These are phyloP conservation scores for Fragaria iinumae DNA, from an alignment of 306 rosid genomes.

Conservation along the genomic window DNA sequence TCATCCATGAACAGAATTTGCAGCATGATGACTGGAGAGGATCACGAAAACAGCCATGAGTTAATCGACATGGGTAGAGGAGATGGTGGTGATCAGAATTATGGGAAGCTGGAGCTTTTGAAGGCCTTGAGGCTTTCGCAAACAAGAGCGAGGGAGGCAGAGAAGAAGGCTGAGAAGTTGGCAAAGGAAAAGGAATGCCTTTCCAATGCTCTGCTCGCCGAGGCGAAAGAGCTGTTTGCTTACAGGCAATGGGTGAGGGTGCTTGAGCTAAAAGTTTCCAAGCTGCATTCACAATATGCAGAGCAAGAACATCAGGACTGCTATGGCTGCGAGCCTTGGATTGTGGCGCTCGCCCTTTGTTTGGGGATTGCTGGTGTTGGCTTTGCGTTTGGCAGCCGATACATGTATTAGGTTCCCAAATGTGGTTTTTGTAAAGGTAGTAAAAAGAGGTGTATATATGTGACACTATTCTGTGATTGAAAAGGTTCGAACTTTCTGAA, in stretches of 20 bases:
- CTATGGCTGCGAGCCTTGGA: constrained; percentile 30
- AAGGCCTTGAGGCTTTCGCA: constrained; percentile 84
- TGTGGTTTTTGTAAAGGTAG: not conserved
- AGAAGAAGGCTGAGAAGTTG: constrained; percentile 51
- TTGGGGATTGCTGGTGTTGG: constrained; percentile 67
- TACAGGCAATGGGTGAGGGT: constrained; percentile 63
- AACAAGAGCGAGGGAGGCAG: constrained; percentile 75
- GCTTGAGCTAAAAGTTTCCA: constrained; percentile 68
- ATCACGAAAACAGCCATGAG: constrained; percentile 9
- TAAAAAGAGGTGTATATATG: not conserved
- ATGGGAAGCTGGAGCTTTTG: constrained; percentile 52
- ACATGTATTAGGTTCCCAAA: constrained; percentile 19
- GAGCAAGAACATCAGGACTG: not conserved
- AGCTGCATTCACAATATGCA: constrained; percentile 36
- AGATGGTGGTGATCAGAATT: constrained; percentile 10
- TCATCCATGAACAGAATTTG: constrained; percentile 49
- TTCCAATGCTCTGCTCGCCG: constrained; percentile 47
- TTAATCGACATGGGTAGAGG: not conserved
- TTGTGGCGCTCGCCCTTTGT: constrained; percentile 59
- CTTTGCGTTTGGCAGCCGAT: constrained; percentile 49
- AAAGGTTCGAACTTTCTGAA: not conserved
- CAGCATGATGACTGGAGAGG: constrained; percentile 27
- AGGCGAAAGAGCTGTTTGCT: constrained; percentile 55
- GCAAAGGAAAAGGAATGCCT: constrained; percentile 52
- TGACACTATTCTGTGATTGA: not conserved